These are phyloP conservation scores for Suillus bovinus DNA, from an alignment of 768 basidiomycete species.

Conservation along the genomic window DNA sequence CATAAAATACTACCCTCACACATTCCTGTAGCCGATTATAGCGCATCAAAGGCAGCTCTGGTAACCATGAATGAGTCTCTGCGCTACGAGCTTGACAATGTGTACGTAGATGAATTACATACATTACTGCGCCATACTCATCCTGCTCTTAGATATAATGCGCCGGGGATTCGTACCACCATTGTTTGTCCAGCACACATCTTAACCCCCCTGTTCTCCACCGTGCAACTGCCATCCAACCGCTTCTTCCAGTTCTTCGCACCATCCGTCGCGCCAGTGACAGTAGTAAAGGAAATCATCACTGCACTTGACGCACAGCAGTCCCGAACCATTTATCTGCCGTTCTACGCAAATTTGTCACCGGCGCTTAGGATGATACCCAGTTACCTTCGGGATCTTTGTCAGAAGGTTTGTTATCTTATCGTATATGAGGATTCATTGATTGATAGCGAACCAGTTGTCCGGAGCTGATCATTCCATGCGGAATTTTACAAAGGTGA, in stretches of 20 bases:
- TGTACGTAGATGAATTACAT: conserved; percentile 40
- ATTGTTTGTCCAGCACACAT: conserved; percentile 82
- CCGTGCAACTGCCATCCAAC: conserved; percentile 48
- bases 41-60: conserved; percentile 90
- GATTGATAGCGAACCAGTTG: conserved; percentile 39
- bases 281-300: conserved; percentile 81
- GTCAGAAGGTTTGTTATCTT: conserved; percentile 61
- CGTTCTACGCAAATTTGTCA: conserved; percentile 67
- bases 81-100: conserved; percentile 83
- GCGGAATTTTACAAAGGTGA: conserved; percentile 65
- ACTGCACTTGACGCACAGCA: conserved; percentile 80
- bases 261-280: conserved; percentile 71
- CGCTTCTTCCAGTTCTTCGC: conserved; percentile 68
- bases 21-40: conserved; percentile 70
- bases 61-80: conserved; percentile 81
- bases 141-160: conserved; percentile 52
- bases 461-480: conserved; percentile 72
- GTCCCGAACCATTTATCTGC: conserved; percentile 66
- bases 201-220: conserved; percentile 76
- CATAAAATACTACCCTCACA: conserved; percentile 4
- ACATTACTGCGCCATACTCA: conserved; percentile 8
- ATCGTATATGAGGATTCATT: background rate
- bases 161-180: conserved; percentile 83
- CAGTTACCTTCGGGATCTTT: conserved; percentile 72
- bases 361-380: conserved; percentile 60